Conservation (phyloP, 176 grass and related monocot genomes). For the Oryza punctata region DNA sequence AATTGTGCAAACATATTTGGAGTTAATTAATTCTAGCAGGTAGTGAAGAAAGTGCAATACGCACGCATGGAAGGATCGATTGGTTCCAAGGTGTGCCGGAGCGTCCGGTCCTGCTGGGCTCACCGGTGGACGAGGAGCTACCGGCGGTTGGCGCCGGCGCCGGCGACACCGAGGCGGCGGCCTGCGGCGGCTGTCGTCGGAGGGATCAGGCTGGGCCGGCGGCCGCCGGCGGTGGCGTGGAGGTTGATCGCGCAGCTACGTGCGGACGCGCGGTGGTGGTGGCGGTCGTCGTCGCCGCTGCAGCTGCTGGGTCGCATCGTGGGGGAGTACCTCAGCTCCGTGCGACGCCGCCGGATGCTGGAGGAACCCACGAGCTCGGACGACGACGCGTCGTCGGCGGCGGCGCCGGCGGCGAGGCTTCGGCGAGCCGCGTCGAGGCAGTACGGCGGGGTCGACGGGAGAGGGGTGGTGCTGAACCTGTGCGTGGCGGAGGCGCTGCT, state of each 20-base stretch:
- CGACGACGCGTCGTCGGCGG: neutral
- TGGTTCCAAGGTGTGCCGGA: neutral
- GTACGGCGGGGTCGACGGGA: constrained; percentile 17
- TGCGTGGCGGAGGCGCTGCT: constrained; percentile 30
- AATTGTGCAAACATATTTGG: neutral
- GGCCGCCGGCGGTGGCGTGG: neutral
- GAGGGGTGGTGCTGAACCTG: constrained; percentile 48
- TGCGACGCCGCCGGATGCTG: constrained; percentile 7
- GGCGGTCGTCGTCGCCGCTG: constrained; percentile 13
- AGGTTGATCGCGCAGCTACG: neutral
- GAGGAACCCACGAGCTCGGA: neutral
- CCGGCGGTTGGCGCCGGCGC: neutral
- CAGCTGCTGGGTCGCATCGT: constrained; percentile 29
- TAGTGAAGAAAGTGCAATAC: neutral
- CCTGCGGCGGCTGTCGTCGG: neutral
- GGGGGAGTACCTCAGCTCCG: constrained; percentile 24
- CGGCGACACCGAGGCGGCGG: neutral
- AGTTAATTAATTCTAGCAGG: neutral
- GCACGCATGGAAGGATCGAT: constrained; percentile 12
- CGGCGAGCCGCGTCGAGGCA: constrained; percentile 2
- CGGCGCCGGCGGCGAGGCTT: neutral
- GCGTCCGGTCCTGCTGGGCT: constrained; percentile 28
- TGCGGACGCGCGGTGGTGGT: neutral
- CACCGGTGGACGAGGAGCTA: neutral
- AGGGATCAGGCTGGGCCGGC: constrained; percentile 35